Evolutionary conservation across 2,329 filamentous ascomycete species (phyloP), one percentile per base, ranked within the genome.

Genomic region (Diplodia seriata): DNA sequence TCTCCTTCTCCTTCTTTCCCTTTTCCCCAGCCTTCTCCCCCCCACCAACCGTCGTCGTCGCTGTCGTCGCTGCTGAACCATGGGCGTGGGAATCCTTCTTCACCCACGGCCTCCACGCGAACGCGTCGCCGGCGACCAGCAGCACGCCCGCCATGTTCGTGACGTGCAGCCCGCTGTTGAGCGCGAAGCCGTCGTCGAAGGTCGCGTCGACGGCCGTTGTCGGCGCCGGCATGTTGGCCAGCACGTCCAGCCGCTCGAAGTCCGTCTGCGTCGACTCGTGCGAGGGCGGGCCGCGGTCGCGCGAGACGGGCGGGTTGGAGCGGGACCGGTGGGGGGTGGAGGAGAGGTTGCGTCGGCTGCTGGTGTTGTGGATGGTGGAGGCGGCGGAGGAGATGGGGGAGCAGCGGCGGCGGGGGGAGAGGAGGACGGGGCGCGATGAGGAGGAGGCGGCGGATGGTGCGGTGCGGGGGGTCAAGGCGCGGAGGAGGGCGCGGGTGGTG

Each of bases 41-140:
- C 74, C 76, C 79, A 8, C 6, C 31, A 7, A 8, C 73, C 74
- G 77, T 74, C 72, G 78, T 68, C 71, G 69, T 43, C 23, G 23
- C 2, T 23, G 23, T 3, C 3, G 23, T 3, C 2, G 23, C 23
- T 3, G 23, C 23, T 3, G 23, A 26, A 26, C 2, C 23, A 26
- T 26, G n/a, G n/a, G n/a, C n/a, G n/a, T n/a, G n/a, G n/a, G n/a
- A 2, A 2, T 70, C 71, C 51, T 74, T 81, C 4, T 77, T 79
- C 69, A 86, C 80, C 93, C 94, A 97, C 4, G 95, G 95, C 76
- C 87, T 83, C 95, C 95, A 99, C 62, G 84, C 81, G 77, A 97
- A 98, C 0, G 90, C 93, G 79, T 98, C 93, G 6, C 94, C 94
- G 50, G 89, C 90, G 1, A 97, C 86, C 5, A 99, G 84, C 70